Evolutionary conservation across 148 eudicot genomes (phyloP).

Genomic region (Euryodendron excelsum): DNA sequence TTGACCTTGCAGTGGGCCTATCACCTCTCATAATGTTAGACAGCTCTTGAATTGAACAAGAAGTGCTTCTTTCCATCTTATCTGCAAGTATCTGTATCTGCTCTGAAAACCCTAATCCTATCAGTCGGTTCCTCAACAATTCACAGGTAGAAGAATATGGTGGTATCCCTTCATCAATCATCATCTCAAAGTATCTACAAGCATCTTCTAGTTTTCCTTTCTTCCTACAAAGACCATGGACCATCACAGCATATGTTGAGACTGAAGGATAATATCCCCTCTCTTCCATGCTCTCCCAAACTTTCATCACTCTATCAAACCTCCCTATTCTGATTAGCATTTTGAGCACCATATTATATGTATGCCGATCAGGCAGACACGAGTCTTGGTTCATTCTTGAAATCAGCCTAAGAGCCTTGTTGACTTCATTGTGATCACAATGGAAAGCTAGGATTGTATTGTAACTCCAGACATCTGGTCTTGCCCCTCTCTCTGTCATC

Average conservation of each 20-base stretch:
- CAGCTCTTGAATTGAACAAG: conserved; percentile 49
- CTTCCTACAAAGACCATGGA: conserved; percentile 78
- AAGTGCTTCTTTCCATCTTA: conserved; percentile 80
- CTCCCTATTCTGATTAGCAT: conserved; percentile 68
- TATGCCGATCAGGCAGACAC: conserved; percentile 61
- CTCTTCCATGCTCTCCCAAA: conserved; percentile 63
- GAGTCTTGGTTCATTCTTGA: conserved; percentile 55
- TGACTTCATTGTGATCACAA: conserved; percentile 68
- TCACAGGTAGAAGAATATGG: conserved; percentile 64
- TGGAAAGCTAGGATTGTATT: conserved; percentile 62
- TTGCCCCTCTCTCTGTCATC: conserved; percentile 48
- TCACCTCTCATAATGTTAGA: conserved; percentile 61
- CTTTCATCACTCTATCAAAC: conserved; percentile 53
- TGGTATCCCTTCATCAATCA: conserved; percentile 90
- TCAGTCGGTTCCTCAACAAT: conserved; percentile 56
- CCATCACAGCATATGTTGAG: conserved; percentile 73
- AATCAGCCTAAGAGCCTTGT: conserved; percentile 47
- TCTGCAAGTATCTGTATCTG: conserved; percentile 47
- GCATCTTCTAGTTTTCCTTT: conserved; percentile 77
- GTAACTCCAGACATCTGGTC: conserved; percentile 74
- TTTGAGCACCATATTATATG: conserved; percentile 76
- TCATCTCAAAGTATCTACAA: conserved; percentile 64
- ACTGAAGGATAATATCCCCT: conserved; percentile 62
- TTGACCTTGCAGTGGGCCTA: conserved; percentile 30
- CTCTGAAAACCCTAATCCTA: conserved; percentile 53